These are phyloP conservation scores for Salix purpurea DNA, from an alignment of 345 rosid genomes.

Conservation along the genomic window DNA sequence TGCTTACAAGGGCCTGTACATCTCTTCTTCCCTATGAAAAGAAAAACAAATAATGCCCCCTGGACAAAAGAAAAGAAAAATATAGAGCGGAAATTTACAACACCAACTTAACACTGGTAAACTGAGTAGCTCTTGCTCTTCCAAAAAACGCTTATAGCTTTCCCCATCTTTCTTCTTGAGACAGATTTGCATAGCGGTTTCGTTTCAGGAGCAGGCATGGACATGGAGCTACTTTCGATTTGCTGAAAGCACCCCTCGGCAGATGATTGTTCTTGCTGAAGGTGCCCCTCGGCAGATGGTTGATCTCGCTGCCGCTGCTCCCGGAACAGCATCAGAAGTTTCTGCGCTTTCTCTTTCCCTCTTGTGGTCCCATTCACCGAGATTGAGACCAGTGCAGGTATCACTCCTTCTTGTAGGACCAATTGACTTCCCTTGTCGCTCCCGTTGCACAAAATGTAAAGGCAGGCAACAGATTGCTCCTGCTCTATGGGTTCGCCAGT, in stretches of 20 bases:
- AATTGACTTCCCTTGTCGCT: slow-evolving; percentile 70
- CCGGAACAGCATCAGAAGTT: slow-evolving; percentile 80
- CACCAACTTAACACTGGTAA: slow-evolving; percentile 37
- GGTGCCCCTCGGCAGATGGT: slow-evolving; percentile 27
- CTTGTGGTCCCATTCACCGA: slow-evolving; percentile 85
- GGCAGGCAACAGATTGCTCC: slow-evolving; percentile 83
- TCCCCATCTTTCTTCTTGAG: slow-evolving; percentile 68
- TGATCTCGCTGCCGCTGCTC: slow-evolving; percentile 88
- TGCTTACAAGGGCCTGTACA: slow-evolving; percentile 56
- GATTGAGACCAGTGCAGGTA: slow-evolving; percentile 84
- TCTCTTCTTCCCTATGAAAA: slow-evolving; percentile 43
- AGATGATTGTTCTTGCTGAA: slow-evolving; percentile 64
- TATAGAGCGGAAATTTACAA: slow-evolving; percentile 44
- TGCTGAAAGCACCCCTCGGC: slow-evolving; percentile 1
- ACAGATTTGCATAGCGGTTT: slow-evolving; percentile 59
- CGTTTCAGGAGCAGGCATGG: slow-evolving; percentile 34
- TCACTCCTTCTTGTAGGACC: slow-evolving; percentile 96
- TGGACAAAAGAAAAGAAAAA: slow-evolving; percentile 25
- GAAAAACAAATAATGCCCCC: slow-evolving; percentile 29
- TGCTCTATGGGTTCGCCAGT: slow-evolving; percentile 64
- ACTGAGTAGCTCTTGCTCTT: slow-evolving; percentile 86
- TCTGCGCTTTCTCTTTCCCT: slow-evolving; percentile 87
- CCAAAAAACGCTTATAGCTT: slow-evolving; percentile 73
- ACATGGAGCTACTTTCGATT: slow-evolving; percentile 35
- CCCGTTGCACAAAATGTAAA: slow-evolving; percentile 62